A percentile compares a stretch with the other conserved stretches of the same genome.
phyloP scores from a whole-genome alignment of 2,329 filamentous ascomycete species.

The Aspergillus sojae region DNA sequence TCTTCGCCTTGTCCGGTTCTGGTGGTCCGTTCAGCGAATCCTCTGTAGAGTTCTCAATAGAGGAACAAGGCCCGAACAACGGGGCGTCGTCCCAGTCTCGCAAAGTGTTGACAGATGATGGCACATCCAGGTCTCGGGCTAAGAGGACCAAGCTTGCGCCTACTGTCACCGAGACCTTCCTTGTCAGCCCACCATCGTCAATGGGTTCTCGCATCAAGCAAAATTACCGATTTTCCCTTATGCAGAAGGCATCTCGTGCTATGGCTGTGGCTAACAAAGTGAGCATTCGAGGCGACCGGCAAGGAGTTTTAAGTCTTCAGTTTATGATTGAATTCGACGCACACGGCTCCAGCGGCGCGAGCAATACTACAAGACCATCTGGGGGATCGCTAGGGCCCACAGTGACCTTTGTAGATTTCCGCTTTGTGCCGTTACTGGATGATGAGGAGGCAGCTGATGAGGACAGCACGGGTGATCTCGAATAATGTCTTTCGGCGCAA shows the following conservation, averaged over 20 bases:
- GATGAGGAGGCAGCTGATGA: constrained; percentile 33
- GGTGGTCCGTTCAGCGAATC: constrained; percentile 63
- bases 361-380: constrained; percentile 23
- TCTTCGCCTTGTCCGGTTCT: constrained; percentile 71
- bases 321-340: constrained; percentile 91
- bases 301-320: constrained; percentile 90
- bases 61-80: constrained; percentile 35
- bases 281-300: constrained; percentile 81
- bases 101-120: constrained; percentile 41
- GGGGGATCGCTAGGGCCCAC: constrained; percentile 28
- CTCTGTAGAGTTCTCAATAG: constrained; percentile 61
- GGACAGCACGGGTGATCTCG: constrained; percentile 15
- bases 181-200: constrained; percentile 59
- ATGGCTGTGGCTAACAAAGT: constrained; percentile 94
- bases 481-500: neutral
- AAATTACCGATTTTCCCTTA: constrained; percentile 81
- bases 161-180: constrained; percentile 54
- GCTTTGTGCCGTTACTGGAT: constrained; percentile 50
- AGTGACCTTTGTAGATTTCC: constrained; percentile 51
- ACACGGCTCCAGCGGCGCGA: constrained; percentile 36
- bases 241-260: constrained; percentile 85
- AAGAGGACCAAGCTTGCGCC: constrained; percentile 43
- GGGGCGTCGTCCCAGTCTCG: constrained; percentile 28
- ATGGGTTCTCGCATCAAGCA: constrained; percentile 67
- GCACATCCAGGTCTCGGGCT: constrained; percentile 34